Base-by-base conservation (phyloP, 192 early-diverging fungal genomes). In the Coemansia reversa region DNA sequence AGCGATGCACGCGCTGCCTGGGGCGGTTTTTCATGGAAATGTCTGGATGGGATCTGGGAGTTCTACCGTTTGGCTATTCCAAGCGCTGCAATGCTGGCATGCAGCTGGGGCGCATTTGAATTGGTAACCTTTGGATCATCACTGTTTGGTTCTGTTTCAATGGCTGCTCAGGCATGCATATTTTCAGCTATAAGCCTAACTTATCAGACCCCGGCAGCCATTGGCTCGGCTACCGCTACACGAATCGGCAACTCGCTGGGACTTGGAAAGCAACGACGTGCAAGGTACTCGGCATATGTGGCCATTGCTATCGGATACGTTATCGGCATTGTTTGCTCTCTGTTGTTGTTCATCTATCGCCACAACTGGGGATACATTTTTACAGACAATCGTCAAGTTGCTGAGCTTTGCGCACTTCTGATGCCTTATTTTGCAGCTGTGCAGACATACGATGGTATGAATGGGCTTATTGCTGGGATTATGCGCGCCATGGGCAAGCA, bases 101-200 rank as follows among this genome's bases (percentile, higher is more conserved):
- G 84, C 3, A 91, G 91, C 73, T 94, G 93, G 92, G 88, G 86
- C 69, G 87, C 89, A 11, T 93, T 88, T 72, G 91, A 93, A 66
- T 55, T 87, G 0, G 74, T 90, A 30, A 83, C 89, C 7, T 56
- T 93, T 55, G 83, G 83, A 1, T 86, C 93, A 0, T 91, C 90
- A 11, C 84, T 89, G 35, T 69, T 98, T 12, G 93, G 94, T 6
- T 84, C 84, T 0, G 60, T 76, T 8, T 62, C 82, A 14, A 74
- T 98, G 25, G 94, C 94, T 12, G 90, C 93, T 12, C 94, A 97
- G 66, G 85, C 87, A 4, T 71, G 88, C 39, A 75, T 90, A 4
- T 72, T 96, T 27, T 90, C 86, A 19, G 88, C 91, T 5, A 78
- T 84, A 6, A 65, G 81, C 20, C 57, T 90, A 50, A 76, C 89